phyloP scores from a whole-genome alignment of 345 rosid genomes.

The Melastoma malabathricum region DNA sequence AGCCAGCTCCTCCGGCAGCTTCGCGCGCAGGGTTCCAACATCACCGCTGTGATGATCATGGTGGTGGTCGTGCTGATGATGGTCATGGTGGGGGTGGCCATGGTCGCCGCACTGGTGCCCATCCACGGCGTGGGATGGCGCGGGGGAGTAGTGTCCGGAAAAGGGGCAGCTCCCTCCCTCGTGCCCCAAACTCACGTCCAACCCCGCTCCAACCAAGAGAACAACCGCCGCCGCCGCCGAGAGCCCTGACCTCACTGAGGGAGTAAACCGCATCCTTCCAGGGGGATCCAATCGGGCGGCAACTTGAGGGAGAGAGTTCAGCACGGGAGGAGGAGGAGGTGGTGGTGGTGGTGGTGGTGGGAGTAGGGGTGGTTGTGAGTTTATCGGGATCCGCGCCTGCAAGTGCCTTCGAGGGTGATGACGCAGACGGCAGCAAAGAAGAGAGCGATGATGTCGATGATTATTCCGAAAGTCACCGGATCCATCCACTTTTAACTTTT shows the following conservation, averaged over 20 bases:
- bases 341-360: not conserved
- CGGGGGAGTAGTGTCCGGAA: conserved; percentile 12
- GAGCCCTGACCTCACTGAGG: not conserved
- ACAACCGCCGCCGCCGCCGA: conserved; percentile 4
- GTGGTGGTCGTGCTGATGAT: conserved; percentile 35
- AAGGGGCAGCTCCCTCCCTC: conserved; percentile 10
- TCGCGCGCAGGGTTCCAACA: conserved; percentile 1
- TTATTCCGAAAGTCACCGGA: conserved; percentile 55
- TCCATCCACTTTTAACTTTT: conserved; percentile 28
- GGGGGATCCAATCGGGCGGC: not conserved
- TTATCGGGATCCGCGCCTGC: conserved; percentile 26
- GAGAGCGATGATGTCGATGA: conserved; percentile 56
- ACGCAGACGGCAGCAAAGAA: conserved; percentile 45
- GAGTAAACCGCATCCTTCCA: not conserved
- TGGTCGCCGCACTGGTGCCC: conserved; percentile 35
- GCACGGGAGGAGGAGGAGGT: not conserved
- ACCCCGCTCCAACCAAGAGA: conserved; percentile 7
- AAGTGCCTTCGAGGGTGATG: conserved; percentile 70
- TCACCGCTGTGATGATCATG: conserved; percentile 16
- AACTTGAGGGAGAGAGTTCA: too few relatives aligned
- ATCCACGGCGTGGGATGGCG: conserved; percentile 13
- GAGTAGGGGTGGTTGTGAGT: not conserved
- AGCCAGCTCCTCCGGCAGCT: conserved; percentile 83
- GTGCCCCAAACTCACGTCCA: conserved; percentile 40
- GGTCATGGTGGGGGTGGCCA: conserved; percentile 23